Conservation (phyloP, 257 asterid genomes). For the Scutellaria barbata region DNA sequence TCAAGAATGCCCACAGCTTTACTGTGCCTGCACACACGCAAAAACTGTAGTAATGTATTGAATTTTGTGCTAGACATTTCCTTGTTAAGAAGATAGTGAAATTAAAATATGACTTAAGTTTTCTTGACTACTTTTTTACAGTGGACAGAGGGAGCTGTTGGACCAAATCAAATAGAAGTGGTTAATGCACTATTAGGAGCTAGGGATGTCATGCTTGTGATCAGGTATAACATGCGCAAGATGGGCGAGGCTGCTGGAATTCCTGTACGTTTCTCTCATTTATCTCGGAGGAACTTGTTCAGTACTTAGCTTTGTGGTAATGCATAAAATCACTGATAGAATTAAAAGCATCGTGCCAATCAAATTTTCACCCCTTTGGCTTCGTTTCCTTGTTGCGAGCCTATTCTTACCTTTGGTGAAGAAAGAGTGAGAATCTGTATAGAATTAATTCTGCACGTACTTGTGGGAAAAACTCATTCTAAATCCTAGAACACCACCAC, state of each 20-base stretch:
- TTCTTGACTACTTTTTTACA: conserved; percentile 36
- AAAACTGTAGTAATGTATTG: neutral
- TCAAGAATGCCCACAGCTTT: too few species aligned
- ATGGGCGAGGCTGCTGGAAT: conserved; percentile 98
- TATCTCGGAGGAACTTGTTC: conserved; percentile 21
- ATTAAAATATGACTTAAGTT: neutral
- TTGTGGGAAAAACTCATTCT: conserved; percentile 8
- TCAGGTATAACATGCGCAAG: conserved; percentile 80
- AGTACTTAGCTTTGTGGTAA: neutral
- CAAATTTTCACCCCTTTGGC: neutral
- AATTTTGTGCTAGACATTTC: too few species aligned
- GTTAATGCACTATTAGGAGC: conserved; percentile 83
- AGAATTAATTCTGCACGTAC: neutral
- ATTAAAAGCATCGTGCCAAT: neutral
- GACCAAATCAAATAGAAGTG: conserved; percentile 55
- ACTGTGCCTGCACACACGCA: too few species aligned
- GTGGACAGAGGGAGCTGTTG: conserved; percentile 69
- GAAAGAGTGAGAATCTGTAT: neutral
- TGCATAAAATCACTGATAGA: neutral
- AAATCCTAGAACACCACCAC: neutral
- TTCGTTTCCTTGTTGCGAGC: neutral
- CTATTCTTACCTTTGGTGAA: too few species aligned
- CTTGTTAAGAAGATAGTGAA: too few species aligned
- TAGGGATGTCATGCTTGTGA: conserved; percentile 81
- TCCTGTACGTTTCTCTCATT: conserved; percentile 60